Evolutionary conservation across 176 grass and related monocot species (phyloP), one percentile per base, ranked within the genome.

Genomic region (Hyparrhenia diplandra): DNA sequence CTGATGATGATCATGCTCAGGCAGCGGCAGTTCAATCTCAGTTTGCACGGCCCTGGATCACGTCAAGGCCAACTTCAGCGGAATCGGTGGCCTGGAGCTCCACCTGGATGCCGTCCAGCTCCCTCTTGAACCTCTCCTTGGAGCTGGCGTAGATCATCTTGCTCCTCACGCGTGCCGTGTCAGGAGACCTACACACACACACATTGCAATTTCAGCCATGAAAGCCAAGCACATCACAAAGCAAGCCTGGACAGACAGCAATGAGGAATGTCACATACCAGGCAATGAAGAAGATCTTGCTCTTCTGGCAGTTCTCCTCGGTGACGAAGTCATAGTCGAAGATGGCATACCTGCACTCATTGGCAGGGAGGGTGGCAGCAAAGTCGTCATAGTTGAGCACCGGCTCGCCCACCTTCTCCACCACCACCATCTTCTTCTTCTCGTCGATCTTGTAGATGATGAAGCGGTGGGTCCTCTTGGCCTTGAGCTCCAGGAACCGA

Each of bases 361-460:
- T 81, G 0, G 77, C 39, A 0, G 91, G 91, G 24, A 93, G 88
- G 78, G 82, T 86, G 0, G 88, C 88, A 0, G 82, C 46, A 4
- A 93, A 93, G 6, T 91, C 85, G 0, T 93, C 85, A 0, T 93
- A 93, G 78, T 57, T 85, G 73, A 90, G 74, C 9, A 28, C 10
- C 0, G 91, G 91, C 49, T 85, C 67, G 1, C 91, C 91, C 0
- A 91, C 85, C 45, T 88, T 88, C 41, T 93, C 91, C 24, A 93
- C 82, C 13, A 87, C 76, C 6, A 93, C 91, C 78, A 85, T 87
- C 67, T 93, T 87, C 82, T 87, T 78, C 82, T 85, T 93, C 16
- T 93, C 91, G 4, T 93, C 91, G 17, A 93, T 93, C 88, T 88
- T 93, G 81, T 90, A 93, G 46, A 90, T 88, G 49, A 93, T 90